Evolutionary conservation across 768 basidiomycete genomes (phyloP).

Genomic region (Terana coerulea): DNA sequence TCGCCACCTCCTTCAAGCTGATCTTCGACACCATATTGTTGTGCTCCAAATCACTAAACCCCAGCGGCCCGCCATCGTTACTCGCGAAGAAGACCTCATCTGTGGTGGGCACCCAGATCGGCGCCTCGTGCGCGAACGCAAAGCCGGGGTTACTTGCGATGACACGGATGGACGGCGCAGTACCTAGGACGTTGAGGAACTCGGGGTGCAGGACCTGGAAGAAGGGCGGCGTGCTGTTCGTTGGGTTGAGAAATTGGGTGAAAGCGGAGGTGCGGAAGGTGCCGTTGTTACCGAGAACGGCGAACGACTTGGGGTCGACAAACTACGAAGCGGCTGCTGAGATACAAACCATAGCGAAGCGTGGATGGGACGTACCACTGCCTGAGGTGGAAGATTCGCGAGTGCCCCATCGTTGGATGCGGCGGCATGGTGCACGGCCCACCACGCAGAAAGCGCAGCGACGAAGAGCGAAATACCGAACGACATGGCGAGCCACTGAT

Average conservation of each 20-base stretch:
- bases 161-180: constrained; percentile 49
- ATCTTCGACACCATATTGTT: constrained; percentile 65
- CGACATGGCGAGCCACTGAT: background rate
- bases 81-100: constrained; percentile 72
- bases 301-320: constrained; percentile 46
- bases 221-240: constrained; percentile 51
- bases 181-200: constrained; percentile 61
- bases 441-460: background rate
- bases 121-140: constrained; percentile 79
- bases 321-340: constrained; percentile 31
- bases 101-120: constrained; percentile 61
- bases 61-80: constrained; percentile 62
- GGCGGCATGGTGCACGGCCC: background rate
- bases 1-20: constrained; percentile 51
- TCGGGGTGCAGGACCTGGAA: constrained; percentile 52
- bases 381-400: constrained; percentile 9
- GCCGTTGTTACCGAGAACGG: constrained; percentile 46
- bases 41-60: constrained; percentile 58
- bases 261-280: constrained; percentile 29
- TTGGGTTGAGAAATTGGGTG: constrained; percentile 52
- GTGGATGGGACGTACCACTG: constrained; percentile 8
- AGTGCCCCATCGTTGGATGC: background rate
- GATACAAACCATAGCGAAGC: background rate
- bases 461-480: background rate
- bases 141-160: constrained; percentile 60